Evolutionary conservation across 2,329 filamentous ascomycete species (phyloP), one percentile per base, ranked within the genome.

Genomic region (Ascocoryne sarcoides): DNA sequence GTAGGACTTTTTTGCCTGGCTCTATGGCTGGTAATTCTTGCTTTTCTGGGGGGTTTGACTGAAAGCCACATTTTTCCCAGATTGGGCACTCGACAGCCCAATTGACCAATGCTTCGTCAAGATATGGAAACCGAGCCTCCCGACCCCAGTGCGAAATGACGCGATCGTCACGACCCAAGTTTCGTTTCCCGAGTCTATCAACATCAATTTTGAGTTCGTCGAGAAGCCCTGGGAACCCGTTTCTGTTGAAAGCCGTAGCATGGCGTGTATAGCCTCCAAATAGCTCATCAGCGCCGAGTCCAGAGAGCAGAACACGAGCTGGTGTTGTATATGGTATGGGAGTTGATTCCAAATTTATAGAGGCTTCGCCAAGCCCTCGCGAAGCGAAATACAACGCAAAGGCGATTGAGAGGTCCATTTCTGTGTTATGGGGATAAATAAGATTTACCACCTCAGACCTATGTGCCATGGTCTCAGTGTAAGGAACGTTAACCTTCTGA

Each of bases 341-440:
- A 44, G 47, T 23, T 36, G 15, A 8, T 15, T 45, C 31, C 10
- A 43, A 8, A 26, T 26, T 49, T 3, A 40, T 44, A 12, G 47
- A 46, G 20, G 52, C 51, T 30, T 64, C 29, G 69, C 65, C 14
- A 60, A 49, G 0, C 82, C 88, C 90, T 29, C 87, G 75, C 0
- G 90, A 81, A 4, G 92, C 88, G 65, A 98, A 98, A 61, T 95
- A 96, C n/a, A 98, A 69, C 0, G 92, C 92, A 52, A 76, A 82
- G 0, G 85, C 84, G 53, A 98, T 98, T 3, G 92, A 98, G 1
- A 98, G 70, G 55, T 98, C 92, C 92, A 98, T 98, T 62, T 98
- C 92, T 0, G 92, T 98, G 51, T 95, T 90, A 62, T 98, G 92
- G 0, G 92, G 92, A 51, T 83, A 72, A 60, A 98, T 95, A 14